Conservation (phyloP, 768 basidiomycete genomes). For the Termitomyces sp. region DNA sequence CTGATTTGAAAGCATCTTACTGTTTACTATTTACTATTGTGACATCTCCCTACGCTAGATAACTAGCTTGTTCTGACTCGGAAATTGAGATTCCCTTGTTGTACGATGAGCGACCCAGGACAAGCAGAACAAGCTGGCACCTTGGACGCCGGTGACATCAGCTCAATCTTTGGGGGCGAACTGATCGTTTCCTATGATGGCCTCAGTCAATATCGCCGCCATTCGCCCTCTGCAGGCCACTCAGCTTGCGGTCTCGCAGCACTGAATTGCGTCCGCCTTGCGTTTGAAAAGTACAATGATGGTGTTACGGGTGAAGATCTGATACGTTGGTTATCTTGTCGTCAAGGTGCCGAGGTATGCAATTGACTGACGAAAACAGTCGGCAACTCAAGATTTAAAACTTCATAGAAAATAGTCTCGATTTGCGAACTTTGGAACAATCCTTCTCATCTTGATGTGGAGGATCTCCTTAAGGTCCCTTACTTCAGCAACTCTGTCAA, state of each 20-base stretch:
- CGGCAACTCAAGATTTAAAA: background rate
- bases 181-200: slow-evolving; percentile 38
- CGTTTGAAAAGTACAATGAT: slow-evolving; percentile 31
- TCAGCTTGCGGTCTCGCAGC: slow-evolving; percentile 65
- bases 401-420: slow-evolving; percentile 45
- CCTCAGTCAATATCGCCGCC: slow-evolving; percentile 52
- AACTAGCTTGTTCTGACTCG: background rate
- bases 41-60: no score
- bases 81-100: background rate
- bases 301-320: slow-evolving; percentile 25
- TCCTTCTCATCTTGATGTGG: slow-evolving; percentile 50
- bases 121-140: background rate
- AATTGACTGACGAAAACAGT: background rate
- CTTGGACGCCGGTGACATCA: slow-evolving; percentile 11
- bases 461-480: slow-evolving; percentile 44
- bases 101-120: background rate
- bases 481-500: slow-evolving; percentile 40
- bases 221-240: slow-evolving; percentile 24
- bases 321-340: slow-evolving; percentile 27
- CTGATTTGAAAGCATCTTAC: background rate
- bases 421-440: slow-evolving; percentile 56
- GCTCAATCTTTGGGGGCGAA: slow-evolving; percentile 17
- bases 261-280: slow-evolving; percentile 55
- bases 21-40: no score
- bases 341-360: slow-evolving; percentile 31